phyloP scores from a whole-genome alignment of 768 basidiomycete genomes.

The Termitomyces sp. region DNA sequence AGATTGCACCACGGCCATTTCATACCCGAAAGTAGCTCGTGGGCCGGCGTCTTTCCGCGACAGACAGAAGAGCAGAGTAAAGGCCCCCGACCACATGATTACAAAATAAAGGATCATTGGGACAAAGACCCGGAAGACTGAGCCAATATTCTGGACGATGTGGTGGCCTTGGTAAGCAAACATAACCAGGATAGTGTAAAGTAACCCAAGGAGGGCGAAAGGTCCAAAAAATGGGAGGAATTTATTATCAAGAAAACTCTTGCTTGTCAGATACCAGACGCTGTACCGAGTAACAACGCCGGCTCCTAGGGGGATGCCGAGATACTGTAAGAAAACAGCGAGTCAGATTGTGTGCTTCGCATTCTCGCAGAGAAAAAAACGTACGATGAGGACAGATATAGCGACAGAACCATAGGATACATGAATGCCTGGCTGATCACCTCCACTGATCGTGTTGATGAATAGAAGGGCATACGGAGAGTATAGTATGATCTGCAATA shows the following conservation, averaged over 20 bases:
- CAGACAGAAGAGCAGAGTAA: slow-evolving; percentile 23
- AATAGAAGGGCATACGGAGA: slow-evolving; percentile 74
- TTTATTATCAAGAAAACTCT: slow-evolving; percentile 43
- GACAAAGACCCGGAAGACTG: slow-evolving; percentile 77
- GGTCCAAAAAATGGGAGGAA: slow-evolving; percentile 74
- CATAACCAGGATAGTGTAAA: slow-evolving; percentile 77
- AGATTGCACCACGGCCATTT: slow-evolving; percentile 71
- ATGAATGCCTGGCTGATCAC: slow-evolving; percentile 30
- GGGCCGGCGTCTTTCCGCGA: slow-evolving; percentile 25
- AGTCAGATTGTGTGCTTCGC: not conserved
- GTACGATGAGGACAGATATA: slow-evolving; percentile 66
- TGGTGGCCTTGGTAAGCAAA: slow-evolving; percentile 69
- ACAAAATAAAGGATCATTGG: slow-evolving; percentile 75
- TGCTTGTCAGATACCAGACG: slow-evolving; percentile 42
- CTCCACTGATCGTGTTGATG: slow-evolving; percentile 63
- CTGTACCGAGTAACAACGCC: slow-evolving; percentile 67
- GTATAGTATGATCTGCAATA: slow-evolving; percentile 75
- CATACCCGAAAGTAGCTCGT: slow-evolving; percentile 42
- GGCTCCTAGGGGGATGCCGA: slow-evolving; percentile 75
- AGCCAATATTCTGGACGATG: slow-evolving; percentile 70
- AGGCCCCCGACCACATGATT: slow-evolving; percentile 1
- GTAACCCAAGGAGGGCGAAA: slow-evolving; percentile 66
- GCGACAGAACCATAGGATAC: slow-evolving; percentile 58
- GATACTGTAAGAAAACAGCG: slow-evolving; percentile 44
- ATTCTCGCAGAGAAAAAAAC: slow-evolving; percentile 20